Conservation (phyloP, 2,329 filamentous ascomycete species). For the Alternaria arborescens region DNA sequence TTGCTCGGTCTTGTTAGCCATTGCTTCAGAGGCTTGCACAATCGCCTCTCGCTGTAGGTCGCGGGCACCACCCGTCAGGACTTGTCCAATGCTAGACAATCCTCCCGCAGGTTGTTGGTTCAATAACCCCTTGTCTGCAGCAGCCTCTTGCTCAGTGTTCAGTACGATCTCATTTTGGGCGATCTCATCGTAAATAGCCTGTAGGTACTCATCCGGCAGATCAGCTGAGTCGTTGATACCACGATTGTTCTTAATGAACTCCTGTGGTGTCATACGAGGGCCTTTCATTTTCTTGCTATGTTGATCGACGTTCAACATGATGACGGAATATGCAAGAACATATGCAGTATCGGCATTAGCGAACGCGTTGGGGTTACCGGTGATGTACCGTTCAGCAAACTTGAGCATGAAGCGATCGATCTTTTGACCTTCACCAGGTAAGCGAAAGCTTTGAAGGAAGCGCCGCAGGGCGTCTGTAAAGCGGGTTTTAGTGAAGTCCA, state of each 20-base stretch:
- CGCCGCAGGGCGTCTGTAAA: slow-evolving; percentile 92
- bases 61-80: slow-evolving; percentile 88
- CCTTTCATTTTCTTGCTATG: slow-evolving; percentile 86
- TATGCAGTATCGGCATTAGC: slow-evolving; percentile 98
- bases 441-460: slow-evolving; percentile 92
- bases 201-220: slow-evolving; percentile 89
- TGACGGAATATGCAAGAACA: slow-evolving; percentile 93
- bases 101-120: slow-evolving; percentile 67
- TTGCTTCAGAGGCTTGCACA: slow-evolving; percentile 93
- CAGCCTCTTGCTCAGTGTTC: slow-evolving; percentile 88
- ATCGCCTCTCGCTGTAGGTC: slow-evolving; percentile 94
- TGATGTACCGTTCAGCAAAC: slow-evolving; percentile 94
- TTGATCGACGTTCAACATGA: slow-evolving; percentile 94
- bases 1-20: slow-evolving; percentile 80
- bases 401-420: slow-evolving; percentile 99
- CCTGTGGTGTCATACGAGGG: slow-evolving; percentile 90
- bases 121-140: slow-evolving; percentile 75
- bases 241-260: slow-evolving; percentile 99
- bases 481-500: slow-evolving; percentile 90
- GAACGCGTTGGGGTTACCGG: slow-evolving; percentile 94
- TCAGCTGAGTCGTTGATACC: slow-evolving; percentile 98
- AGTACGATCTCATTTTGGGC: slow-evolving; percentile 90
- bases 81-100: slow-evolving; percentile 84
- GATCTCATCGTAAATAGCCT: slow-evolving; percentile 92
- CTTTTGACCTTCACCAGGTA: slow-evolving; percentile 97